A percentile compares a stretch with the other conserved stretches of the same genome.
These are phyloP conservation scores for Backusella westeae DNA, from an alignment of 192 early-diverging fungal genomes.

Conservation along the genomic window DNA sequence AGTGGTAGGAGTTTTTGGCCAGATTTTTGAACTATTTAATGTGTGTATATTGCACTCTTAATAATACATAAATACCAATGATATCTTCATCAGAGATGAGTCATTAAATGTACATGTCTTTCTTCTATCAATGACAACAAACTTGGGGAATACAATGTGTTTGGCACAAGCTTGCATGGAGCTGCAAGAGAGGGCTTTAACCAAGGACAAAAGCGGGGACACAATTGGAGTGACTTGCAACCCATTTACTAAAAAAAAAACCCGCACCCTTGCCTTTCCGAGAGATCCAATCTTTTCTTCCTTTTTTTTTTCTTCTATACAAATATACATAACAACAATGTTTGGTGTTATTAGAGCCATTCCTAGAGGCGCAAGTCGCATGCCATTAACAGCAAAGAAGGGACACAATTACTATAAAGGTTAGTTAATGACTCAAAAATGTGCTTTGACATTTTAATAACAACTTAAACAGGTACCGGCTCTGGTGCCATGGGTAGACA, in stretches of 20 bases:
- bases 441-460: background rate
- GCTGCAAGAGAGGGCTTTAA: background rate
- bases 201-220: background rate
- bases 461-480: conserved; percentile 45
- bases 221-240: background rate
- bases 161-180: no score
- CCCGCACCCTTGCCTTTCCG: background rate
- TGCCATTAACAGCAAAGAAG: conserved; percentile 53
- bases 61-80: no score
- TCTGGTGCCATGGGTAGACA: conserved; percentile 63
- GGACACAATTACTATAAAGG: conserved; percentile 65
- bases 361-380: conserved; percentile 51
- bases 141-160: no score
- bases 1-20: background rate
- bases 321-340: conserved; percentile 28
- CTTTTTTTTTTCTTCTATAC: background rate
- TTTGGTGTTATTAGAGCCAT: conserved; percentile 56
- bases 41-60: no score
- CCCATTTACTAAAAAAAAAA: no score
- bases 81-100: no score
- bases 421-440: background rate
- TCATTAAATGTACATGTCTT: no score
- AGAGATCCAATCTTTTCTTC: background rate
- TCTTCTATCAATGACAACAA: no score
- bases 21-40: no score